Conservation (phyloP, 495 filamentous ascomycete genomes). For the Aspergillus bertholletiae region DNA sequence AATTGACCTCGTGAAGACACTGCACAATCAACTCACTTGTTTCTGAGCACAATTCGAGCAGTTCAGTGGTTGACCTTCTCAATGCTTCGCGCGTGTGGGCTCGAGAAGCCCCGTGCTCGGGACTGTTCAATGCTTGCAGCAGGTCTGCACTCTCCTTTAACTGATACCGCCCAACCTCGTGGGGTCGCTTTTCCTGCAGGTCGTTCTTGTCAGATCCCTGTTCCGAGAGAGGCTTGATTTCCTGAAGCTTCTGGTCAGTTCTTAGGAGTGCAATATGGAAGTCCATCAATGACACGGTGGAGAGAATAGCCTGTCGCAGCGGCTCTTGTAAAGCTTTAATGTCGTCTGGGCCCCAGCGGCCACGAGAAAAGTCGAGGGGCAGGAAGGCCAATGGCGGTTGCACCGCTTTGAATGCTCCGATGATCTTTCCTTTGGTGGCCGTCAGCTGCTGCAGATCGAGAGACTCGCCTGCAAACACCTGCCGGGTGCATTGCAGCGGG, state of each 20-base stretch:
- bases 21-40: conserved; percentile 3
- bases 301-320: conserved; percentile 7
- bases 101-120: conserved; percentile 2
- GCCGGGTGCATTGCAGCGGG: conserved; percentile 1
- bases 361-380: conserved; percentile 15
- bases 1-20: conserved; percentile 11
- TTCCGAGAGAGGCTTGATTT: background rate
- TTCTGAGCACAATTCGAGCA: conserved; percentile 7
- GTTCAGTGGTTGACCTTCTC: conserved; percentile 2
- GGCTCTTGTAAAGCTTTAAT: conserved; percentile 8
- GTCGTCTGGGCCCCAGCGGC: conserved; percentile 17
- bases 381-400: conserved; percentile 18
- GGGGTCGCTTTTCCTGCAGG: background rate
- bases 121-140: conserved; percentile 6
- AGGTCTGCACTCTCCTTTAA: conserved; percentile 7
- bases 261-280: conserved; percentile 9
- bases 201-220: background rate
- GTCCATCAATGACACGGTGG: conserved; percentile 11
- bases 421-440: conserved; percentile 4
- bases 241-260: conserved; percentile 2
- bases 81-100: conserved; percentile 7
- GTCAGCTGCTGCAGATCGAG: conserved; percentile 1
- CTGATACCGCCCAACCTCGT: conserved; percentile 2
- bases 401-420: conserved; percentile 8
- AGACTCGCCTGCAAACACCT: conserved; percentile 2